These are phyloP conservation scores for Plantago ovata DNA, from an alignment of 257 asterid species.

Conservation along the genomic window DNA sequence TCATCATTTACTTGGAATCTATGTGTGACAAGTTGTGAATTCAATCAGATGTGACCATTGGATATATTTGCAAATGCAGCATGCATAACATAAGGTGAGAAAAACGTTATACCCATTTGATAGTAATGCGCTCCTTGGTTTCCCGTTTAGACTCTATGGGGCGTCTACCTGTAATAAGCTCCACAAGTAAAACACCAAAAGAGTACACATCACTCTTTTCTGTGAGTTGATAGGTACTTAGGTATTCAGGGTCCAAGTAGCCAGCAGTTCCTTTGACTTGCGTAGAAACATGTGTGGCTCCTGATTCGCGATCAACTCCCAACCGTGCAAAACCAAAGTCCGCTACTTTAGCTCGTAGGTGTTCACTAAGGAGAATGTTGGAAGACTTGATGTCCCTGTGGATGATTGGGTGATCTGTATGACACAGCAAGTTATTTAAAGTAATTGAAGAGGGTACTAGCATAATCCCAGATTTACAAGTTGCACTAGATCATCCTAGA, in stretches of 20 bases:
- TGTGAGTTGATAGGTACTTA: constrained; percentile 84
- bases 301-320: constrained; percentile 69
- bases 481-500: not conserved
- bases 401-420: constrained; percentile 89
- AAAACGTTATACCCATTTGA: constrained; percentile 68
- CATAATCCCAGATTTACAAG: not conserved
- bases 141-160: constrained; percentile 85
- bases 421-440: constrained; percentile 16
- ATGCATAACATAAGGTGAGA: constrained; percentile 8
- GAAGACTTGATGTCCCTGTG: constrained; percentile 98
- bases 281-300: constrained; percentile 90
- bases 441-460: constrained; percentile 2
- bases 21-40: no score
- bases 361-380: constrained; percentile 86
- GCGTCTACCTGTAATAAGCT: constrained; percentile 82
- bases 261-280: constrained; percentile 99
- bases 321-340: constrained; percentile 92
- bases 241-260: constrained; percentile 92
- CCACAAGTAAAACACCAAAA: constrained; percentile 80
- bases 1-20: no score
- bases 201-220: constrained; percentile 97
- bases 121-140: constrained; percentile 72
- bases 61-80: not conserved
- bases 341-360: constrained; percentile 89
- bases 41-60: not conserved